Evolutionary conservation across 305 asterid genomes (phyloP), one percentile per base, ranked within the genome.

Genomic region (Rubia balearica): DNA sequence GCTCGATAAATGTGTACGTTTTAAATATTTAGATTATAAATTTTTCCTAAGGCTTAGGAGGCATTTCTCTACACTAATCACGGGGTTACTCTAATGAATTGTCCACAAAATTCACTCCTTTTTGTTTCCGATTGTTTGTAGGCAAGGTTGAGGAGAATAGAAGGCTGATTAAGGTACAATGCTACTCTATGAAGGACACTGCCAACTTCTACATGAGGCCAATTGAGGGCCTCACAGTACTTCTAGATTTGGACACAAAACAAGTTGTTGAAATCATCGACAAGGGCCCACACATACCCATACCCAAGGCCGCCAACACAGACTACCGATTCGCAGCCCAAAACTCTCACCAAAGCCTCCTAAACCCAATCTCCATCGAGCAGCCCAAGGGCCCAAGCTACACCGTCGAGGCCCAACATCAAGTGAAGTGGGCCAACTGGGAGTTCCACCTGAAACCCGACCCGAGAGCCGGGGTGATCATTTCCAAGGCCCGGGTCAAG

Each of bases 151-250:
- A 88, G 74, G 97, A 93, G 64, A 80, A 80, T 5, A 78, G 89
- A 76, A 89, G 98, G 78, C 63, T 89, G 33, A 83, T 93, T 33
- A 93, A 93, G 74, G 86, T 88, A 65, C 92, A 90, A 60, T 93
- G 97, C 78, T 93, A 83, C 85, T 79, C 90, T n/a, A 24, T 65
- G 69, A 83, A 90, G 76, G 96, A 80, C 81, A 93, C 98, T 1
- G 89, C 93, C 2, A 93, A 93, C 72, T 93, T 93, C 86, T 93
- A 93, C 81, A 93, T 93, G 98, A 84, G 97, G 46, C 98, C 98
- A 49, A 88, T 93, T 11, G 98, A 93, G 84, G 98, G 98, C 17
- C 85, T 93, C 2, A 90, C 96, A 0, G 98, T 90, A 1, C 74
- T 93, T 0, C 82, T 93, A 1, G 96, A 93, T 77, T 46, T 93